Base-by-base conservation (phyloP, 805 yeast species). In the Teunomyces pallodes region DNA sequence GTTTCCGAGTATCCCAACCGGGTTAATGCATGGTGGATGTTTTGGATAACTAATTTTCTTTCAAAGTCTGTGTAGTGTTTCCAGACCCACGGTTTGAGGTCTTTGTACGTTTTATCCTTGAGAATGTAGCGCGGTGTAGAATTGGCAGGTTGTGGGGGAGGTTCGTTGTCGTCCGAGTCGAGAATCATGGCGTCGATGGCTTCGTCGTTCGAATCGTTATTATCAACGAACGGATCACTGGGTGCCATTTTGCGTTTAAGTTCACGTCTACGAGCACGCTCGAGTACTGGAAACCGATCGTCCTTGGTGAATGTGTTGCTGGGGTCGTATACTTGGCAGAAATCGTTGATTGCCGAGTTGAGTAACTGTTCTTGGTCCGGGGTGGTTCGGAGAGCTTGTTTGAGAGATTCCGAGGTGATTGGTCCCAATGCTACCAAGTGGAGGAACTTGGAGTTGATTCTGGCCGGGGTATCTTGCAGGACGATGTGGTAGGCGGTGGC, bases 371-470 rank as follows among this genome's bases (percentile, higher is more conserved):
- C 16, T 20, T 64, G 49, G 43, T 65, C 65, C 62, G 57, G 29
- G 27, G 45, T 43, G 20, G 39, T 36, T 29, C 42, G 42, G 35
- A 53, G 43, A 3, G 42, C 38, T 12, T 53, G 51, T 7, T 63
- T 50, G 9, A 79, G 54, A 1, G 62, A 62, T 2, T 57, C 54
- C 1, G 60, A 52, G 0, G 77, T 57, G 13, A 64, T 59, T 2
- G 83, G 82, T 1, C 81, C 83, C 36, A 79, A 58, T 1, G 84
- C 80, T 32, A 80, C 55, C 24, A 74, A 59, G 51, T 76, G 76
- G 17, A 77, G 55, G 33, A 79, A 64, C 45, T 76, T 71, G 54
- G 30, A 14, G 13, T 48, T 20, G 16, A 45, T 26, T 17, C 28
- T 35, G 14, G 49, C 33, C 9, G 45, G 30, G 10, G 45, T 12